A percentile compares a stretch with the other conserved stretches of the same genome.
These are phyloP conservation scores for Hemerocallis citrina DNA, from an alignment of 106 monocot genomes.

Conservation along the genomic window DNA sequence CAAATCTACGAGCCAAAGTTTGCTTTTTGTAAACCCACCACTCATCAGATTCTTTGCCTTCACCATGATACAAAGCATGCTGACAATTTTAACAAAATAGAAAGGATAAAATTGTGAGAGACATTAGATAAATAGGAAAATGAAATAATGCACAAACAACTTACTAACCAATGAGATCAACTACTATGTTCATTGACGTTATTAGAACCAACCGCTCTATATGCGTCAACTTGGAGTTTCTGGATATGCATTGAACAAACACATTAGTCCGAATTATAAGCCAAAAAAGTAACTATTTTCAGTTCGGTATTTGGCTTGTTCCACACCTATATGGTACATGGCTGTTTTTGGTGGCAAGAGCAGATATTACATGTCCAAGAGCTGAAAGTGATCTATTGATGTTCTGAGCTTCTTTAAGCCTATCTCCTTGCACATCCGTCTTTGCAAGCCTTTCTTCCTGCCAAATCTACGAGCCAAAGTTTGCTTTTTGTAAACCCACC, in stretches of 20 bases:
- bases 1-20: slow-evolving; percentile 91
- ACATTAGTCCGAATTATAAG: background rate
- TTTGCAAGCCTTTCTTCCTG: slow-evolving; percentile 82
- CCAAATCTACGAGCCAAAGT: slow-evolving; percentile 90
- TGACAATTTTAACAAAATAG: slow-evolving; percentile 17
- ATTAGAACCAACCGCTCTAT: slow-evolving; percentile 70
- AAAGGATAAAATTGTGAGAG: background rate
- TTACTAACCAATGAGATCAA: slow-evolving; percentile 78
- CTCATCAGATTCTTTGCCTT: slow-evolving; percentile 59
- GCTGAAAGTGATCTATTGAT: slow-evolving; percentile 75
- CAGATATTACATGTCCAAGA: slow-evolving; percentile 78
- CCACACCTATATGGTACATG: slow-evolving; percentile 59
- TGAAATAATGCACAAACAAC: background rate
- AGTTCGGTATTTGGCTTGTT: background rate
- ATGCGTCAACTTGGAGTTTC: slow-evolving; percentile 87
- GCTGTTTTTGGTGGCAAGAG: slow-evolving; percentile 62
- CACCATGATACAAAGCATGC: slow-evolving; percentile 80
- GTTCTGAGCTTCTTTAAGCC: slow-evolving; percentile 78
- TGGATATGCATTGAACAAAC: slow-evolving; percentile 10
- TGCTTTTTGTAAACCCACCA: slow-evolving; percentile 70
- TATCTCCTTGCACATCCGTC: slow-evolving; percentile 77
- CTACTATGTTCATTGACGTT: slow-evolving; percentile 93
- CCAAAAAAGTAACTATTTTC: background rate
- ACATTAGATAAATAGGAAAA: slow-evolving; percentile 2
- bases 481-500: slow-evolving; percentile 76